Evolutionary conservation across 306 rosid species (phyloP), one percentile per base, ranked within the genome.

Genomic region (Quercus alba): DNA sequence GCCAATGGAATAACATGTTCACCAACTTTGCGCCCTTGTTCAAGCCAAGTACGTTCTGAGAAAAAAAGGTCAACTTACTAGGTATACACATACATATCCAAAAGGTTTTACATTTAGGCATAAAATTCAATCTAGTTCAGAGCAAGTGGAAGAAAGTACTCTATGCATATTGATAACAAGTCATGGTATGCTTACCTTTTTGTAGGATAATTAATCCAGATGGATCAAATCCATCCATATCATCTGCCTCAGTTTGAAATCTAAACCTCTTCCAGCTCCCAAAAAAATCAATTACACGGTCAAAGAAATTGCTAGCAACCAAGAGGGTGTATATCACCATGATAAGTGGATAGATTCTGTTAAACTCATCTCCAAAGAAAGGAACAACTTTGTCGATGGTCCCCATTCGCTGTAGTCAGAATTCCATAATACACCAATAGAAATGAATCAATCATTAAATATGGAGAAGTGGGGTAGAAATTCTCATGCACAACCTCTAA

Each of bases 231-330:
- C 99, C 98, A 86, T 93, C 93, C 86, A 84, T 89, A 89, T 95
- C 97, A 80, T 93, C 99, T 62, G 81, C 90, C 89, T 95, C 99
- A 3, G 93, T 85, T 88, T 91, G 83, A 81, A 93, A 89, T 78
- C 86, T 88, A 83, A 89, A 91, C 70, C 94, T 84, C 86, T 89
- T 93, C 98, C 96, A 95, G 86, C 96, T 89, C 84, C 99, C 99
- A 23, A 95, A 85, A 86, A 87, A 93, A 80, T 81, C 78, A 78
- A 91, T 90, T 79, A 93, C 79, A 73, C 91, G 92, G 76, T 93
- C 89, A 86, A 93, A 95, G 84, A 93, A 91, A 86, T 93, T 91
- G 92, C 96, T 77, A 38, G 98, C 98, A 70, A 95, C 99, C 96
- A 95, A 84, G 63, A 91, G 74, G 82, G 99, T 95, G 90, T 95